A percentile compares a stretch with the other conserved stretches of the same genome.
Conservation (phyloP, 208 protist species). For the Trypanosoma lewisi region DNA sequence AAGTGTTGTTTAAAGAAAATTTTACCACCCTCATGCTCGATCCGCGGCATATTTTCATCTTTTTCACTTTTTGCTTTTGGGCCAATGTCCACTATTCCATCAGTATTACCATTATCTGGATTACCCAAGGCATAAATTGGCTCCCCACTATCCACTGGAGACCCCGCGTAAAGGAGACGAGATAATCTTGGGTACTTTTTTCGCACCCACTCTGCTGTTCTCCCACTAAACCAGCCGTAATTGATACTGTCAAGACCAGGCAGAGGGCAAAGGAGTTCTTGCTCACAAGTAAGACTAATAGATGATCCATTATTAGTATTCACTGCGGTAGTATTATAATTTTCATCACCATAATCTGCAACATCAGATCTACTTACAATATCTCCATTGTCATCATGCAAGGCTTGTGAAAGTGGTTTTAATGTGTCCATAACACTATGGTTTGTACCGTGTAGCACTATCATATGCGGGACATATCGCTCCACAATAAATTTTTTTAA, state of each 20-base stretch:
- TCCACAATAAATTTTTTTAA: conserved; percentile 81
- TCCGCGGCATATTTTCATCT: background rate
- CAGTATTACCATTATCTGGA: background rate
- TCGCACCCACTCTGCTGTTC: conserved; percentile 54
- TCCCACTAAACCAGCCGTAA: conserved; percentile 76
- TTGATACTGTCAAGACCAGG: conserved; percentile 86
- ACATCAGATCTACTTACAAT: background rate
- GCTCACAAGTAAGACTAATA: background rate
- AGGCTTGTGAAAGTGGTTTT: conserved; percentile 42
- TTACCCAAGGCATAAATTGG: background rate
- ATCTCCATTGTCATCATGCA: conserved; percentile 15
- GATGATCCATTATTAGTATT: background rate
- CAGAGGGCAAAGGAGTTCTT: conserved; percentile 76
- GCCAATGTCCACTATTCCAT: background rate
- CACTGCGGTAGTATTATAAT: conserved; percentile 27
- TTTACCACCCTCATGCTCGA: background rate
- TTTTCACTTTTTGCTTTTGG: background rate
- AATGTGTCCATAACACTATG: conserved; percentile 67
- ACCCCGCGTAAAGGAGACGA: conserved; percentile 45
- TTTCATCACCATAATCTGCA: conserved; percentile 27
- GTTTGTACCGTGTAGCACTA: conserved; percentile 85
- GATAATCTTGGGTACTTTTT: conserved; percentile 64
- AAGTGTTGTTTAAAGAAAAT: background rate
- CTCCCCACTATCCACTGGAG: conserved; percentile 1
- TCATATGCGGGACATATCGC: conserved; percentile 79